Evolutionary conservation across 768 basidiomycete genomes (phyloP), one percentile per base, ranked within the genome.

Genomic region (Boletus pseudopeckii): DNA sequence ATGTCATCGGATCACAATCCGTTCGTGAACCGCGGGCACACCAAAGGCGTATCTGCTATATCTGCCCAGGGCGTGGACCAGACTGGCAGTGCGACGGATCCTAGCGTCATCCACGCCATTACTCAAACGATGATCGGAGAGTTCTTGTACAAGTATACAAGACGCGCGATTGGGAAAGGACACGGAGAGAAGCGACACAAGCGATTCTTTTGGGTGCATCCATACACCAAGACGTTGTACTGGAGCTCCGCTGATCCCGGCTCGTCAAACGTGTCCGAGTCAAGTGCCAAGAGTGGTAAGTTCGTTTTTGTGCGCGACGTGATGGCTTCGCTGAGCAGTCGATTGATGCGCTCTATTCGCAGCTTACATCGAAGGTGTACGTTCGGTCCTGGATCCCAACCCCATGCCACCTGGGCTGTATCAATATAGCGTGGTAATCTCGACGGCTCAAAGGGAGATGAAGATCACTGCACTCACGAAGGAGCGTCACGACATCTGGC

Each of bases 101-200:
- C 94, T 4, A 74, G 78, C 2, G 75, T 97, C 64, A 97, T 98
- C 60, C 96, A 98, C 67, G 89, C 95, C 1, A 98, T 98, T 62
- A 99, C 97, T 15, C 96, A 98, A 77, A 97, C 95, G 22, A 99
- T 99, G 97, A 98, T 98, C 60, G 96, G 97, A 46, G 96, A 98
- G 77, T 98, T 94, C 73, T 71, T 99, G 75, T 92, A 90, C 81
- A 98, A 98, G 77, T 98, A 99, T 73, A 98, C 96, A 9, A 80
- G 96, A 48, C 81, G 84, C 53, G 74, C 90, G 17, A 83, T 98
- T 64, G 92, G 94, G 22, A 95, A 90, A 71, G 94, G 92, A 13
- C 82, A 93, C 67, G 91, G 91, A 20, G 88, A 92, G 69, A 86
- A 83, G 68, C 77, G 95, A 48, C 97, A 99, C 72, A 86, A 84